Evolutionary conservation across 495 filamentous ascomycete species (phyloP), one percentile per base, ranked within the genome.

Genomic region (Tuber indicum): DNA sequence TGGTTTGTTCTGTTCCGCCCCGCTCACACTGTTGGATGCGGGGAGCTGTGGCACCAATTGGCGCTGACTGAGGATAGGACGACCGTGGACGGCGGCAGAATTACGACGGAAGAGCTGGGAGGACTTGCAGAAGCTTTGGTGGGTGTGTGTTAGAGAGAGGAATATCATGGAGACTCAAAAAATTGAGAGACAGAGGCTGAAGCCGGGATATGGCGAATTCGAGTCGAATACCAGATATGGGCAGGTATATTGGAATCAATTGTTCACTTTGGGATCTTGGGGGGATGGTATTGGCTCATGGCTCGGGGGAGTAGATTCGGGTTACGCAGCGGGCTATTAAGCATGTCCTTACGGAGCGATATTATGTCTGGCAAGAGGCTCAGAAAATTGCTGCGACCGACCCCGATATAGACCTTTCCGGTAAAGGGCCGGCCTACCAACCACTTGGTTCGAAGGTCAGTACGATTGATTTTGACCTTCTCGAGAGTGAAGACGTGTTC

Each of bases 91-190:
- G 44, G 90, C 91, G n/a, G 90, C 92, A 86, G 96, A 99, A 85
- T 88, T 99, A 73, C 89, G 94, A 52, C 85, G 88, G 71, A 97
- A 97, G 86, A 91, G 90, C 75, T 99, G 94, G 94, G 93, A 98
- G 69, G 95, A 98, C 84, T 86, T 99, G 71, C 94, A 98, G 83
- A 85, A 85, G 73, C 87, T 99, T 76, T 99, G 96, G 96, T 98
- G 94, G 92, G 90, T 94, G 45, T 99, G 96, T 84, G 87, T 90
- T 77, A 96, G 93, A 86, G 96, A 99, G 85, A 89, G 92, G 79
- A 99, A 99, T 84, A 89, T 92, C 72, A 89, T 98, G 81, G 89
- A 89, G n/a, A 98, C 96, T 21, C 90, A 91, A 74, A 85, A 86
- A 23, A 83, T 87, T 76, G 93, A 96, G 86, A 87, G 90, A 79